Evolutionary conservation across 2,329 filamentous ascomycete genomes (phyloP).

Genomic region (Ilyonectria mors-panacis): DNA sequence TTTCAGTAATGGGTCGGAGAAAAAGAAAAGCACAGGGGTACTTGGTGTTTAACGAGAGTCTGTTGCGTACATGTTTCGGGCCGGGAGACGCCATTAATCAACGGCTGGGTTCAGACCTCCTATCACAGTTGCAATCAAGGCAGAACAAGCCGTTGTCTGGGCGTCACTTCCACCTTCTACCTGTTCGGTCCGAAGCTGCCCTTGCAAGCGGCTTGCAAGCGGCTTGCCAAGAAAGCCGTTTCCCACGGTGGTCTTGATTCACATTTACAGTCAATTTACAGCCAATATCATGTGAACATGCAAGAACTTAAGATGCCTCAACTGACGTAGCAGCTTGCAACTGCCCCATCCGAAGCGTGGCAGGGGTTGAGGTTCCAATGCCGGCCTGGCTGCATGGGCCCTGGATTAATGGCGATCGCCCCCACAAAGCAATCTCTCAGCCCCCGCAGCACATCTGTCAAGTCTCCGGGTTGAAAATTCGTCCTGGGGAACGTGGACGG

Average conservation of each 20-base stretch:
- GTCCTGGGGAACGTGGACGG: too few species aligned
- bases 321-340: neutral
- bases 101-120: slow-evolving; percentile 5
- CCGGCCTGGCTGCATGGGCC: neutral
- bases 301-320: neutral
- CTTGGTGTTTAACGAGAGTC: neutral
- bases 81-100: slow-evolving; percentile 6
- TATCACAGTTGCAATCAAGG: neutral
- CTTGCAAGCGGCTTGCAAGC: slow-evolving; percentile 9
- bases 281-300: neutral
- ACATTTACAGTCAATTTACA: too few species aligned
- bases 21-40: slow-evolving; percentile 1
- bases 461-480: neutral
- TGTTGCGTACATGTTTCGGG: slow-evolving; percentile 9
- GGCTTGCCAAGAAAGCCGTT: neutral
- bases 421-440: neutral
- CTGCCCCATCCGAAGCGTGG: neutral
- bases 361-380: neutral
- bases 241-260: too few species aligned
- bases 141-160: neutral
- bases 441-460: neutral
- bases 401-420: neutral
- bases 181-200: slow-evolving; percentile 22
- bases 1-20: slow-evolving; percentile 43
- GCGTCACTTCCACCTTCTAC: neutral